Percentiles rank a stretch among this genome's conserved stretches.
Conservation (phyloP, 148 eudicot genomes). For the Pharnaceum exiguum region DNA sequence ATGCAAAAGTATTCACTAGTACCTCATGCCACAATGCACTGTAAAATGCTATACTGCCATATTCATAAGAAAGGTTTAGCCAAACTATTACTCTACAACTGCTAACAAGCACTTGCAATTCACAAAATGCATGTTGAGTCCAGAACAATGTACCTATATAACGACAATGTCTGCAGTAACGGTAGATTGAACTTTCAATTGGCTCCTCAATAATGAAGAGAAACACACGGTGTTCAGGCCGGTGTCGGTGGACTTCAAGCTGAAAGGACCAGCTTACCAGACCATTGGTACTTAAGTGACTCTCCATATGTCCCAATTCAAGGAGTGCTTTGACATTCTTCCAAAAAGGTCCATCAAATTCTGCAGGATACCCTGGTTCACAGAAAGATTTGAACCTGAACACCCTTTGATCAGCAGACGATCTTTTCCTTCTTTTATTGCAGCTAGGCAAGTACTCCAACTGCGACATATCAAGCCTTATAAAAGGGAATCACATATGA, state of each 20-base stretch:
- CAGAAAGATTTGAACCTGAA: slow-evolving; percentile 79
- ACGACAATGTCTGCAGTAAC: slow-evolving; percentile 73
- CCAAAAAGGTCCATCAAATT: slow-evolving; percentile 54
- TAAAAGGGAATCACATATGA: neutral
- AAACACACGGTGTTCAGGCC: slow-evolving; percentile 48
- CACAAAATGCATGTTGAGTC: too few species aligned
- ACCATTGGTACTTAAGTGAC: slow-evolving; percentile 27
- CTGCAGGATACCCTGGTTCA: slow-evolving; percentile 63
- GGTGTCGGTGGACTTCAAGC: slow-evolving; percentile 71
- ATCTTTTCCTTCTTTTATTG: slow-evolving; percentile 71
- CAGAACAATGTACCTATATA: slow-evolving; percentile 54
- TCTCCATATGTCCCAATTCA: slow-evolving; percentile 66
- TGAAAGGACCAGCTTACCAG: slow-evolving; percentile 80
- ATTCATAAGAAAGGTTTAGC: too few species aligned
- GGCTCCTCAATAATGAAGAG: slow-evolving; percentile 76
- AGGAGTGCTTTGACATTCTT: slow-evolving; percentile 58
- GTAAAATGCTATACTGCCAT: too few species aligned
- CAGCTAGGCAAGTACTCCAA: slow-evolving; percentile 31
- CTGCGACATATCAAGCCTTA: slow-evolving; percentile 20
- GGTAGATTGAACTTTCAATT: slow-evolving; percentile 47
- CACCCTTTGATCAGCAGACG: slow-evolving; percentile 34
- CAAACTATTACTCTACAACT: too few species aligned
- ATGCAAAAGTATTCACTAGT: too few species aligned
- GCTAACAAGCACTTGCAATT: too few species aligned
- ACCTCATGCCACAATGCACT: too few species aligned